phyloP scores from a whole-genome alignment of 805 yeast species.

The Yamadazyma scolyti region DNA sequence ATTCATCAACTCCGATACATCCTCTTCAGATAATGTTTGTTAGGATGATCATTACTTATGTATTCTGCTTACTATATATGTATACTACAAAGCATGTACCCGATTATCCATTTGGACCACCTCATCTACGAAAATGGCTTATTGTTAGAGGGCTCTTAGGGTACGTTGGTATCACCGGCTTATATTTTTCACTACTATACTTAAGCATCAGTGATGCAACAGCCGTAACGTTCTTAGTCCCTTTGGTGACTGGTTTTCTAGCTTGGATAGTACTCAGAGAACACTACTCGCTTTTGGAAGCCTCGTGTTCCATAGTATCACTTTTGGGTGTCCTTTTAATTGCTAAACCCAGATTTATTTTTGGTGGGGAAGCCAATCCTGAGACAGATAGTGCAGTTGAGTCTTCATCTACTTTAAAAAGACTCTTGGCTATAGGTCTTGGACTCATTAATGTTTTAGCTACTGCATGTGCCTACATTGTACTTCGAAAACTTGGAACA shows the following conservation, averaged over 20 bases:
- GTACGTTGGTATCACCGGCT: constrained; percentile 72
- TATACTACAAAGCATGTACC: constrained; percentile 43
- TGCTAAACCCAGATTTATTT: constrained; percentile 74
- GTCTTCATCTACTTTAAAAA: constrained; percentile 47
- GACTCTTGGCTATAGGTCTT: constrained; percentile 60
- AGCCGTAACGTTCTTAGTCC: constrained; percentile 75
- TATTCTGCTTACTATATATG: constrained; percentile 57
- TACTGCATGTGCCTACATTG: constrained; percentile 64
- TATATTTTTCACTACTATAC: constrained; percentile 71
- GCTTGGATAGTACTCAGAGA: constrained; percentile 71
- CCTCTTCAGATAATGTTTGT: constrained; percentile 76
- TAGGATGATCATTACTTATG: constrained; percentile 71
- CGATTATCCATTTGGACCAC: constrained; percentile 70
- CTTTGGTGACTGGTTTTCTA: constrained; percentile 71
- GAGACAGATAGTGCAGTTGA: constrained; percentile 39
- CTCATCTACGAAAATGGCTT: constrained; percentile 49
- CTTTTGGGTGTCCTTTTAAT: constrained; percentile 73
- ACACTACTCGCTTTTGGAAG: constrained; percentile 62
- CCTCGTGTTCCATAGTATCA: constrained; percentile 63
- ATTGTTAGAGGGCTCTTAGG: constrained; percentile 68
- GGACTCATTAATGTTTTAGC: constrained; percentile 69
- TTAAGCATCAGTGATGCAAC: constrained; percentile 78
- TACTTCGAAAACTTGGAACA: constrained; percentile 71
- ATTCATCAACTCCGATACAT: constrained; percentile 58
- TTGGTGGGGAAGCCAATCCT: constrained; percentile 40